These are phyloP conservation scores for Musa schizocarpa DNA, from an alignment of 176 grass and related monocot genomes.

Conservation along the genomic window DNA sequence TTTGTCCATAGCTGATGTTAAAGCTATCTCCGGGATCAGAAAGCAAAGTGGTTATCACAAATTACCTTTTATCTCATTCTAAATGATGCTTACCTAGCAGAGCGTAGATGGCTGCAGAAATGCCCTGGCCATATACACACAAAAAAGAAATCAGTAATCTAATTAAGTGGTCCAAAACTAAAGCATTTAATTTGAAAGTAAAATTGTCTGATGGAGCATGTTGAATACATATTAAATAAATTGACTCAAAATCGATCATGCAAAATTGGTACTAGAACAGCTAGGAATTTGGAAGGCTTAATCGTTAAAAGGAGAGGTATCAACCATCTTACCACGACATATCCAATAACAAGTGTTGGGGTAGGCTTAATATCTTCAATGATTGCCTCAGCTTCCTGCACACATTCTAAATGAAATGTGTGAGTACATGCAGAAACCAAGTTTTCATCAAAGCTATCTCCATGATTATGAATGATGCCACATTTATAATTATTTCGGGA, in stretches of 20 bases:
- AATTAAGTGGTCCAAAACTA: not conserved
- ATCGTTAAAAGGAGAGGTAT: slow-evolving; percentile 2
- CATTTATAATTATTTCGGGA: not conserved
- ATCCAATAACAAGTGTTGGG: slow-evolving; percentile 62
- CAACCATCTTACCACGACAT: slow-evolving; percentile 42
- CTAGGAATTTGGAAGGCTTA: not conserved
- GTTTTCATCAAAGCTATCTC: not conserved
- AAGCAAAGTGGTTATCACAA: not conserved
- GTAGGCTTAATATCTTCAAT: slow-evolving; percentile 73
- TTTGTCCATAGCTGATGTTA: no score
- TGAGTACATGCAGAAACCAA: not conserved
- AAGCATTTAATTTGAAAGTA: not conserved
- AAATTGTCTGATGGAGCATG: not conserved
- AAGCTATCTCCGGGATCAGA: not conserved
- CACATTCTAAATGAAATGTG: slow-evolving; percentile 23
- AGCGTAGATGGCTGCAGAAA: slow-evolving; percentile 59
- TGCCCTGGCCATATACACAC: slow-evolving; percentile 42
- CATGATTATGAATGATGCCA: not conserved
- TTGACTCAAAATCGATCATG: not conserved
- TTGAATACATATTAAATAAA: not conserved
- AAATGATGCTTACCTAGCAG: slow-evolving; percentile 55
- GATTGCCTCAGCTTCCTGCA: slow-evolving; percentile 87
- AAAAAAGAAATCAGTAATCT: slow-evolving; percentile 23
- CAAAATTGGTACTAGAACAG: slow-evolving; percentile 1
- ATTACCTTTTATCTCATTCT: not conserved